Evolutionary conservation across 2,329 filamentous ascomycete genomes (phyloP).

Genomic region (Cercospora zeina): DNA sequence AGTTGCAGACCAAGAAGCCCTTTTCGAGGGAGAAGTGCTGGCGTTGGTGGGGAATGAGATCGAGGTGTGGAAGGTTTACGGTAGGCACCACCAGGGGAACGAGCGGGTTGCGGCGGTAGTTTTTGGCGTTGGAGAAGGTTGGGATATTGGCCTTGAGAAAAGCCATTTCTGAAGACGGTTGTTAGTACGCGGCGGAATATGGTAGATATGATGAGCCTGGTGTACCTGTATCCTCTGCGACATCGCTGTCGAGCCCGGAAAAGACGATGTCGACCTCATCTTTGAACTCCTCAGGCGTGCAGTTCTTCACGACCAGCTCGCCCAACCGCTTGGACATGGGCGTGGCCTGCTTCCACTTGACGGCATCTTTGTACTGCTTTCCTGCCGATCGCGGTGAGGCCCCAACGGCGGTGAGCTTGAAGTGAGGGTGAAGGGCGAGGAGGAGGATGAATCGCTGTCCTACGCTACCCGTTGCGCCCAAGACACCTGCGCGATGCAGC

Average conservation of each 20-base stretch:
- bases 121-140: slow-evolving; percentile 97
- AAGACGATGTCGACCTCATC: slow-evolving; percentile 89
- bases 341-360: slow-evolving; percentile 87
- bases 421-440: slow-evolving; percentile 81
- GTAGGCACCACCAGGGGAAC: slow-evolving; percentile 94
- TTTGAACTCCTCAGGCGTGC: slow-evolving; percentile 75
- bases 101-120: slow-evolving; percentile 85
- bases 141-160: slow-evolving; percentile 85
- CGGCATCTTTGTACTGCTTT: slow-evolving; percentile 92
- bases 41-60: slow-evolving; percentile 86
- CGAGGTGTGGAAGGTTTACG: slow-evolving; percentile 85
- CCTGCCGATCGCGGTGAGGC: slow-evolving; percentile 86
- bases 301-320: slow-evolving; percentile 81
- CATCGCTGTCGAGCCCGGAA: slow-evolving; percentile 86
- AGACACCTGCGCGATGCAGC: slow-evolving; percentile 54
- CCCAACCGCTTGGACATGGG: slow-evolving; percentile 76
- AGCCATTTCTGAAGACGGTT: slow-evolving; percentile 66
- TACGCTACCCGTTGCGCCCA: slow-evolving; percentile 90
- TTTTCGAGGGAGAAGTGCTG: slow-evolving; percentile 69
- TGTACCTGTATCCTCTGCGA: slow-evolving; percentile 84
- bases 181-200: background rate
- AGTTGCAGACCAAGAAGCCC: slow-evolving; percentile 96
- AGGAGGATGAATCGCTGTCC: slow-evolving; percentile 94
- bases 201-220: slow-evolving; percentile 29
- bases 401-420: slow-evolving; percentile 83